A percentile compares a stretch with the other conserved stretches of the same genome.
phyloP scores from a whole-genome alignment of 202 grass and related monocot genomes.

The Carex arenaria region DNA sequence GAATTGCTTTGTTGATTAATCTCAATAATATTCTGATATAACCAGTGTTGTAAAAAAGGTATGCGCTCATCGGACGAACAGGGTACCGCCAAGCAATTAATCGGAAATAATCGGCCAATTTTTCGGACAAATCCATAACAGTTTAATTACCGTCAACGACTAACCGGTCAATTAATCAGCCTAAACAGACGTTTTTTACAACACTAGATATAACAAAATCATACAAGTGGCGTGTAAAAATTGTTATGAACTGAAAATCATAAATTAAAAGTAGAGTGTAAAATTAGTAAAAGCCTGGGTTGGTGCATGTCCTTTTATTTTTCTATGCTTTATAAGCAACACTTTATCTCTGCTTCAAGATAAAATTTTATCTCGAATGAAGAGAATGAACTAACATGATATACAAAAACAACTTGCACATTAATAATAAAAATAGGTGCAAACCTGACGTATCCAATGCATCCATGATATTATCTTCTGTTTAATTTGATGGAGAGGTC shows the following conservation, averaged over 20 bases:
- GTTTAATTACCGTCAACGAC: no score
- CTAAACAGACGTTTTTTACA: no score
- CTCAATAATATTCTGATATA: background rate
- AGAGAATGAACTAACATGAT: background rate
- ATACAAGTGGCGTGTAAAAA: background rate
- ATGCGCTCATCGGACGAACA: no score
- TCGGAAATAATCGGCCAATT: no score
- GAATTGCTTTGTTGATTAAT: background rate
- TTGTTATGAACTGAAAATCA: background rate
- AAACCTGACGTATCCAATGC: background rate
- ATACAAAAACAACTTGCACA: background rate
- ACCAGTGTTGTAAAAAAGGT: no score
- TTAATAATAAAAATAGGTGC: background rate
- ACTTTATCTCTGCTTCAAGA: background rate
- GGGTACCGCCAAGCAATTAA: no score
- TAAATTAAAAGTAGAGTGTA: background rate
- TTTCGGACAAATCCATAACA: no score
- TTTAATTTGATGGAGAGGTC: background rate
- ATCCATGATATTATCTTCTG: background rate
- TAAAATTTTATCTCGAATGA: background rate
- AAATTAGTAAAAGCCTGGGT: background rate
- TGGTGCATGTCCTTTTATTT: background rate
- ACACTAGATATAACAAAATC: background rate
- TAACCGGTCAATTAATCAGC: no score
- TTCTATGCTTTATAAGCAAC: conserved; percentile 3